Evolutionary conservation across 805 yeast genomes (phyloP), one percentile per base, ranked within the genome.

Genomic region (Schwanniomyces pseudopolymorphus): DNA sequence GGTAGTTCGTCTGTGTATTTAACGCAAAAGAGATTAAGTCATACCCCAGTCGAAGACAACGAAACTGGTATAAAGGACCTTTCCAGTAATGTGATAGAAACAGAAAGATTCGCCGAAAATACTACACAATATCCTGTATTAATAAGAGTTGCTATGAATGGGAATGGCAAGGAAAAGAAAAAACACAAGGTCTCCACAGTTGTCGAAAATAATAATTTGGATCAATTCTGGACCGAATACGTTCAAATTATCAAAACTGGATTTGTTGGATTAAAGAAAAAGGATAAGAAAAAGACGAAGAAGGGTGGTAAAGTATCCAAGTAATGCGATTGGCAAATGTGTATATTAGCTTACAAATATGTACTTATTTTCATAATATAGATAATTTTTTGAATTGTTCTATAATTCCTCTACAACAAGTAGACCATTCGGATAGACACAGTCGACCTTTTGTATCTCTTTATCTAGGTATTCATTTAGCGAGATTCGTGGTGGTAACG

Each of bases 171-270:
- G 38, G 79, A 79, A 56, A 81, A 81, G 55, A 60, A 70, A 47
- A 81, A 81, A 54, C 58, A 64, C n/a, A 87, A 87, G 58, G 62
- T 85, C 26, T 81, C 90, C 22, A 90, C 97, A 0, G 79, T 84
- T 10, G 90, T 91, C 5, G 78, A 78, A 22, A 70, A 83, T 0
- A 78, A 73, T 1, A 67, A 78, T 3, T 70, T 91, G 53, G 88
- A 84, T 51, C 63, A 70, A 48, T 91, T 91, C 63, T 91, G 97
- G 97, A 63, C 65, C 37, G 83, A 81, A 21, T 91, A 90, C 66
- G 68, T 88, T 1, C 81, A 80, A 37, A 79, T 79, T 0, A 73
- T 90, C 46, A 90, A 88, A 61, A 60, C 73, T 19, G 91, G 94
- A 4, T 81, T 87, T 64, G 70, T 70, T 3, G 96, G 96, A 1